Conservation (phyloP, 2,329 filamentous ascomycete genomes). For the Monosporascus sp. region DNA sequence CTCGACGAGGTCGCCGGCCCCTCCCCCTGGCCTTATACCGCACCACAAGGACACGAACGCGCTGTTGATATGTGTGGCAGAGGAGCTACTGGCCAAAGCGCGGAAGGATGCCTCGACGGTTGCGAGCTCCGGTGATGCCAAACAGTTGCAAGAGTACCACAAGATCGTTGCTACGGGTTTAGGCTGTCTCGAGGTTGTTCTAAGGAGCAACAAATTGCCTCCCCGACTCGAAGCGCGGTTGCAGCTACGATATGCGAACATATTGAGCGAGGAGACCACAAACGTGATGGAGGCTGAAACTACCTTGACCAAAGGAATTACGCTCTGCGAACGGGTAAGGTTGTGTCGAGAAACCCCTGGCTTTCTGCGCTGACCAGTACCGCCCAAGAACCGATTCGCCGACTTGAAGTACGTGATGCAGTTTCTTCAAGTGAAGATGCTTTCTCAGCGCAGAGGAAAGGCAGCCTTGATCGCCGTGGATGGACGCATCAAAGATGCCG, state of each 20-base stretch:
- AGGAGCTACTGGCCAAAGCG: slow-evolving; percentile 69
- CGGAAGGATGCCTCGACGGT: slow-evolving; percentile 48
- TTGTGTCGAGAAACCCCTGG: neutral
- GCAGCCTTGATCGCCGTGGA: slow-evolving; percentile 70
- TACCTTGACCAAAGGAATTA: slow-evolving; percentile 65
- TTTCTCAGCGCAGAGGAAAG: slow-evolving; percentile 67
- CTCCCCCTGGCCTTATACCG: slow-evolving; percentile 35
- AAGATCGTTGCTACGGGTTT: slow-evolving; percentile 68
- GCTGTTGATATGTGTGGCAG: slow-evolving; percentile 65
- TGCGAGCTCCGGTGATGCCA: slow-evolving; percentile 44
- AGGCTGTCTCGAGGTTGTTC: slow-evolving; percentile 64
- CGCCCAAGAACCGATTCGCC: slow-evolving; percentile 45
- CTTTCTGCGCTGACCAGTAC: slow-evolving; percentile 20
- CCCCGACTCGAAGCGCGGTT: slow-evolving; percentile 66
- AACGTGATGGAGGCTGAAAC: slow-evolving; percentile 71
- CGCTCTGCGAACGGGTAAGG: slow-evolving; percentile 60
- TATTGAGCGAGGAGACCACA: slow-evolving; percentile 71
- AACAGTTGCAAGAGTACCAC: slow-evolving; percentile 61
- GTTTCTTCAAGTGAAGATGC: slow-evolving; percentile 64
- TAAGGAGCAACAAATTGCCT: slow-evolving; percentile 56
- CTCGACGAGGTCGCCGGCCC: slow-evolving; percentile 27
- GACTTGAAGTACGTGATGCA: slow-evolving; percentile 77
- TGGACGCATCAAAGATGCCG: slow-evolving; percentile 61
- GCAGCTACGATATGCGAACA: slow-evolving; percentile 64
- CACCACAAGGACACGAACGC: slow-evolving; percentile 46